phyloP scores from a whole-genome alignment of 805 yeast genomes.

The Cyberlindnera misumaiensis region DNA sequence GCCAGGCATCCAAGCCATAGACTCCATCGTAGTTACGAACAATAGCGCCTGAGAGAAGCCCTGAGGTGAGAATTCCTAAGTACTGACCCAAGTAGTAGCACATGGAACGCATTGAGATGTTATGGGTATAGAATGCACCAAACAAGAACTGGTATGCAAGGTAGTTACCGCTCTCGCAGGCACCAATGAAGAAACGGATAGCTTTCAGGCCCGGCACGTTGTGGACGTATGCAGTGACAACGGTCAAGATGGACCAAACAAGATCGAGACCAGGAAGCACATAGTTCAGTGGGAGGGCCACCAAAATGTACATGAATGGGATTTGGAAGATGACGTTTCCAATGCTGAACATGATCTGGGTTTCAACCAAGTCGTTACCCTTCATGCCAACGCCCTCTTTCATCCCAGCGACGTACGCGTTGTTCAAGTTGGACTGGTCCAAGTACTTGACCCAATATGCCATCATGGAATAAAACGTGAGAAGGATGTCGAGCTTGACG shows the following conservation, averaged over 20 bases:
- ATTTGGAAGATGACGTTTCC: slow-evolving; percentile 57
- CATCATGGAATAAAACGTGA: slow-evolving; percentile 28
- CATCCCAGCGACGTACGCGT: slow-evolving; percentile 65
- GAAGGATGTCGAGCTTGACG: slow-evolving; percentile 46
- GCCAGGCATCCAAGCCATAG: slow-evolving; percentile 49
- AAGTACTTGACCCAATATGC: slow-evolving; percentile 39
- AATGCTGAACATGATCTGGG: slow-evolving; percentile 50
- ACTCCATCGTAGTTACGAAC: too few species aligned
- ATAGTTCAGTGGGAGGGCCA: slow-evolving; percentile 13
- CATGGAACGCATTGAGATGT: slow-evolving; percentile 50
- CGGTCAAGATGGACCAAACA: slow-evolving; percentile 62
- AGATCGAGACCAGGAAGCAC: neutral
- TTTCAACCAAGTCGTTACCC: slow-evolving; percentile 57
- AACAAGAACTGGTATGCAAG: slow-evolving; percentile 46
- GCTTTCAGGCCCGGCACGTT: slow-evolving; percentile 25
- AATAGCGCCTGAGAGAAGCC: slow-evolving; percentile 32
- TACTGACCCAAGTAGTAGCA: slow-evolving; percentile 48
- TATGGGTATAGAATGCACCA: slow-evolving; percentile 52
- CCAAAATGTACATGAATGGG: slow-evolving; percentile 51
- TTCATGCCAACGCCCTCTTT: slow-evolving; percentile 44
- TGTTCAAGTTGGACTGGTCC: slow-evolving; percentile 51
- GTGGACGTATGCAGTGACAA: slow-evolving; percentile 36
- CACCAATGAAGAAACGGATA: slow-evolving; percentile 32
- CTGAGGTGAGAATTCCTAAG: neutral
- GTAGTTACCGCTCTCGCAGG: too few species aligned